Evolutionary conservation across 2,329 filamentous ascomycete genomes (phyloP).

Genomic region (Claviceps arundinis): DNA sequence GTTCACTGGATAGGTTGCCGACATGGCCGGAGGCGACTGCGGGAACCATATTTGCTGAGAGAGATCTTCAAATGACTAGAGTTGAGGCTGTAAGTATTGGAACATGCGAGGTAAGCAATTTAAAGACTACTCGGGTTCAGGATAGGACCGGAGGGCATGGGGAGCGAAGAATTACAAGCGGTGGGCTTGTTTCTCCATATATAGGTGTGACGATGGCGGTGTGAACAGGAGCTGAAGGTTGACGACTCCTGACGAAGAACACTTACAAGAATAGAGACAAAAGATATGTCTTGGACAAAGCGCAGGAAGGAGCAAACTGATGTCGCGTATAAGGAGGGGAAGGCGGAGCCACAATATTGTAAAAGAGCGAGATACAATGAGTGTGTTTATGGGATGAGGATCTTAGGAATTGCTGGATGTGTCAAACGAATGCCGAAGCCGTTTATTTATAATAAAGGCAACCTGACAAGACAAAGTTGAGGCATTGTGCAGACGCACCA

Average conservation of each 20-base stretch:
- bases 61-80: neutral
- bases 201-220: neutral
- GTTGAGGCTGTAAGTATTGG: neutral
- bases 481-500: neutral
- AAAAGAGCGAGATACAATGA: neutral
- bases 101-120: too few species aligned
- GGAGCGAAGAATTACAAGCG: neutral
- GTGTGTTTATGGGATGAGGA: too few species aligned
- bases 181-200: neutral
- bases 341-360: neutral
- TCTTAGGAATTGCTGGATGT: too few species aligned
- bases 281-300: neutral
- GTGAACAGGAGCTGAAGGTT: too few species aligned
- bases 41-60: neutral
- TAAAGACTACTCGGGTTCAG: too few species aligned
- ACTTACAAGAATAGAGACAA: neutral
- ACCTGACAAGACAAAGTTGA: too few species aligned
- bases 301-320: neutral
- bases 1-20: constrained; percentile 12
- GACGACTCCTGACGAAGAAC: neutral
- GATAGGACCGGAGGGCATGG: too few species aligned
- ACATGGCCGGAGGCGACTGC: constrained; percentile 6
- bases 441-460: too few species aligned
- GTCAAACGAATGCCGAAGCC: too few species aligned
- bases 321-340: neutral